Evolutionary conservation across 257 asterid species (phyloP).

Genomic region (Nicotiana tabacum): DNA sequence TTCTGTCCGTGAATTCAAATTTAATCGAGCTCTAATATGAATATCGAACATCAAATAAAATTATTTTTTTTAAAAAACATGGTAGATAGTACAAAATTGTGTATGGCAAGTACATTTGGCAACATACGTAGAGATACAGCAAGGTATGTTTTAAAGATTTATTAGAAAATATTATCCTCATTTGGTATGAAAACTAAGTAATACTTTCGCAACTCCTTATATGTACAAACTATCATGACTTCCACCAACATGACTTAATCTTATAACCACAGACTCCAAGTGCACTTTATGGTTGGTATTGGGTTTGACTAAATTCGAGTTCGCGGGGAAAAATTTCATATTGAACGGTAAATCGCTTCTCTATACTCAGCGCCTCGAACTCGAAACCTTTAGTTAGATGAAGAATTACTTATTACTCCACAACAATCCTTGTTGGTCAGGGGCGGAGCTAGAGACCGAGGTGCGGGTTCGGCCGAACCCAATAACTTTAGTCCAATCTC

Average conservation of each 20-base stretch:
- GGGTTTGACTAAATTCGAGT: accelerated
- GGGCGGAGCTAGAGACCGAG: too few species aligned
- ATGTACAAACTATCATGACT: conserved; percentile 25
- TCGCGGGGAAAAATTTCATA: accelerated
- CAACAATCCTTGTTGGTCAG: too few species aligned
- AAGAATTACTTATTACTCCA: too few species aligned
- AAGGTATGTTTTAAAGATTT: conserved; percentile 2
- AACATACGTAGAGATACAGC: conserved; percentile 26
- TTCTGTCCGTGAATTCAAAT: too few species aligned
- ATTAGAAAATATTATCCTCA: conserved; percentile 25
- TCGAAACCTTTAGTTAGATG: too few species aligned
- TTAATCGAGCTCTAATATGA: too few species aligned
- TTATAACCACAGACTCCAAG: not conserved
- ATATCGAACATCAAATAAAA: too few species aligned
- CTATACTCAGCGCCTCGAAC: too few species aligned
- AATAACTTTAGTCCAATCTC: too few species aligned
- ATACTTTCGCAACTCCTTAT: conserved; percentile 16
- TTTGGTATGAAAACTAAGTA: conserved; percentile 14
- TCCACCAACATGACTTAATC: conserved; percentile 23
- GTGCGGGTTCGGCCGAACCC: too few species aligned
- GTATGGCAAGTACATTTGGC: not conserved
- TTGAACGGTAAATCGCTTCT: too few species aligned
- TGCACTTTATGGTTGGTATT: conserved; percentile 14
- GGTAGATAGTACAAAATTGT: not conserved
- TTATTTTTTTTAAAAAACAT: too few species aligned